phyloP scores from a whole-genome alignment of 495 filamentous ascomycete genomes.

The Penicillium riverlandense region DNA sequence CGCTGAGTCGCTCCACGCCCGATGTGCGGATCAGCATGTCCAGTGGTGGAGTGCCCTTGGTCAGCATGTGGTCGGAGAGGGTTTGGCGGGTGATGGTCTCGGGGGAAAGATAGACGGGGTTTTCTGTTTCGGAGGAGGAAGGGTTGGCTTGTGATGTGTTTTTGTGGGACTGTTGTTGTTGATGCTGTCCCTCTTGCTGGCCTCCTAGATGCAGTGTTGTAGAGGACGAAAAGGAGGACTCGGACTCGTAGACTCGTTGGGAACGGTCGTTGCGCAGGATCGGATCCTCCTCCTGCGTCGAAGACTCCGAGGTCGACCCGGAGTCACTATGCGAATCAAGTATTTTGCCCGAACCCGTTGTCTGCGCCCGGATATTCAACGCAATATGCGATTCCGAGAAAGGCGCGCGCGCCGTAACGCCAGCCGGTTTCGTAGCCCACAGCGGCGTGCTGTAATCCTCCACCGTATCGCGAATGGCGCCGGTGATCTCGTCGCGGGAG shows the following conservation, averaged over 20 bases:
- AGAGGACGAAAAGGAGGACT: conserved; percentile 48
- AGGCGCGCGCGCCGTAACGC: conserved; percentile 45
- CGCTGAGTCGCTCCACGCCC: conserved; percentile 83
- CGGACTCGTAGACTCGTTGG: conserved; percentile 45
- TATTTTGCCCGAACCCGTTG: conserved; percentile 30
- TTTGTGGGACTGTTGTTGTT: conserved; percentile 15
- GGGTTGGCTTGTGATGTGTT: not conserved
- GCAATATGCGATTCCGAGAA: conserved; percentile 85
- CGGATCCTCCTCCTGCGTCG: conserved; percentile 25
- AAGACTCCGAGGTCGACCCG: conserved; percentile 30
- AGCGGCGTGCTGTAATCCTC: conserved; percentile 68
- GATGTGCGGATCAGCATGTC: conserved; percentile 87
- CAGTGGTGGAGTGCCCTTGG: conserved; percentile 73
- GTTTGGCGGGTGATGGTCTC: conserved; percentile 81
- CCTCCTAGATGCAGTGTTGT: conserved; percentile 41
- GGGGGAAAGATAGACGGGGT: conserved; percentile 47
- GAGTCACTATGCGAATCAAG: conserved; percentile 31
- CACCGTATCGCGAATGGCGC: conserved; percentile 82
- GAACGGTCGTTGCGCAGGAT: conserved; percentile 17
- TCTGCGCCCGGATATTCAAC: conserved; percentile 64
- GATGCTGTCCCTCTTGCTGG: conserved; percentile 25
- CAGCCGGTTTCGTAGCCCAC: conserved; percentile 21
- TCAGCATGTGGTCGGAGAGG: conserved; percentile 74
- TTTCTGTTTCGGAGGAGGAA: conserved; percentile 10
- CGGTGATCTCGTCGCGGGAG: conserved; percentile 89